Evolutionary conservation across 2,329 filamentous ascomycete species (phyloP).

Genomic region (Cordyceps farinosa): DNA sequence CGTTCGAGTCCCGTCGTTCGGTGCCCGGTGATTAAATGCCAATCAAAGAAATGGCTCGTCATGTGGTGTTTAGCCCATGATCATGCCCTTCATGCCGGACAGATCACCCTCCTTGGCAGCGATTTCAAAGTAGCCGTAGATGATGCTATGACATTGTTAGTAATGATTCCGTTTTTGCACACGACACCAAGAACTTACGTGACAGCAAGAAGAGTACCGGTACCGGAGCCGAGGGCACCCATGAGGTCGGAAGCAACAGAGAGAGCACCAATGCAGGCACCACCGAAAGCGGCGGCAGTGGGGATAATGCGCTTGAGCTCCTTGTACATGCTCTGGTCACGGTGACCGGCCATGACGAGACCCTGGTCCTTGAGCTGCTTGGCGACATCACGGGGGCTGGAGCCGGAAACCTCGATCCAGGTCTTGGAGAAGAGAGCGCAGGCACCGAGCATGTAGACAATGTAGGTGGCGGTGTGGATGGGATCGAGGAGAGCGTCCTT

Average conservation of each 20-base stretch:
- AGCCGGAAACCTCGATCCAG: conserved; percentile 99
- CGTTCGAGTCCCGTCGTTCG: conserved; percentile 9
- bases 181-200: conserved; percentile 64
- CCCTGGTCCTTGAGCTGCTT: conserved; percentile 99
- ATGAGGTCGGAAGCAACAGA: conserved; percentile 94
- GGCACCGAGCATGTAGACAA: conserved; percentile 95
- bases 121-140: conserved; percentile 99
- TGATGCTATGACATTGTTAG: conserved; percentile 66
- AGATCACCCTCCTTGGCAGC: conserved; percentile 98
- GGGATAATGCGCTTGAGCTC: conserved; percentile 99
- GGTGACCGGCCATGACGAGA: conserved; percentile 98
- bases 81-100: conserved; percentile 72
- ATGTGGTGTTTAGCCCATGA: conserved; percentile 57
- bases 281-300: conserved; percentile 95
- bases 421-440: conserved; percentile 99
- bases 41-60: conserved; percentile 14
- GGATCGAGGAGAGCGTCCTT: conserved; percentile 95
- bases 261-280: conserved; percentile 96
- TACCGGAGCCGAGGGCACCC: conserved; percentile 92
- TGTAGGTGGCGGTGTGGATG: conserved; percentile 93
- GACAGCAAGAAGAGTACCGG: conserved; percentile 95
- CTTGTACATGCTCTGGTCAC: conserved; percentile 99
- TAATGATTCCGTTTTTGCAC: not conserved
- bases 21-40: conserved; percentile 13
- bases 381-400: conserved; percentile 93